Percentiles rank a stretch among this genome's conserved stretches.
Conservation (phyloP, 345 rosid species). For the Cochlearia excelsa region DNA sequence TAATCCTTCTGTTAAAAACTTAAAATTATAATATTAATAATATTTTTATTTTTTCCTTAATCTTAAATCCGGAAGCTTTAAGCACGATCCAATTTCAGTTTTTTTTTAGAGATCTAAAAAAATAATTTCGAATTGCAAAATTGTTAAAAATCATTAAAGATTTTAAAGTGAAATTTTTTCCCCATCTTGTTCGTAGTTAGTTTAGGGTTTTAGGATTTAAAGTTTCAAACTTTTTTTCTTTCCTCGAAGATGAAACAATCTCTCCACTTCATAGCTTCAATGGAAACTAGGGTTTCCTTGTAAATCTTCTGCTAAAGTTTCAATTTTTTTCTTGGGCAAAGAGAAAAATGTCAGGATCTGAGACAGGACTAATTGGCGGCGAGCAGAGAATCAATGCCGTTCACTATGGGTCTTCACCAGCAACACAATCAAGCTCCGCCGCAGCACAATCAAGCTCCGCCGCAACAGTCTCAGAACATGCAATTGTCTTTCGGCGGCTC, state of each 20-base stretch:
- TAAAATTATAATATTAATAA: not conserved
- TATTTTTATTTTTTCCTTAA: not conserved
- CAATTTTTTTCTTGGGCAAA: not conserved
- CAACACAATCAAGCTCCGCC: slow-evolving; percentile 10
- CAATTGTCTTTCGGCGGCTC: slow-evolving; percentile 9
- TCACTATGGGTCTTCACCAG: slow-evolving; percentile 21
- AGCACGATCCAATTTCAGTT: slow-evolving; percentile 3
- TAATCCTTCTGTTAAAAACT: not conserved
- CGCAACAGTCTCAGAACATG: slow-evolving; percentile 28
- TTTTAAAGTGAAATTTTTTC: not conserved
- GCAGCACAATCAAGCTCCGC: not conserved
- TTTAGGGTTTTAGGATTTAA: not conserved
- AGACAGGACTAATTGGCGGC: slow-evolving; percentile 22
- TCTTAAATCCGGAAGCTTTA: slow-evolving; percentile 4
- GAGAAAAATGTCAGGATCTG: slow-evolving; percentile 29
- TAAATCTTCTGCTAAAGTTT: not conserved
- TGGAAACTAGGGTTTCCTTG: slow-evolving; percentile 19
- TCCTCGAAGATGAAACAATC: slow-evolving; percentile 18
- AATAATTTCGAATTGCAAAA: not conserved
- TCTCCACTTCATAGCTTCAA: slow-evolving; percentile 9
- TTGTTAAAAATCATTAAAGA: not conserved
- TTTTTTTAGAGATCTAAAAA: slow-evolving; percentile 1
- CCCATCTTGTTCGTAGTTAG: not conserved
- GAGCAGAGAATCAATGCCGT: slow-evolving; percentile 15
- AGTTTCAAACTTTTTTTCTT: not conserved